Conservation (phyloP, 805 yeast species). For the Pichia thaimueangensis region DNA sequence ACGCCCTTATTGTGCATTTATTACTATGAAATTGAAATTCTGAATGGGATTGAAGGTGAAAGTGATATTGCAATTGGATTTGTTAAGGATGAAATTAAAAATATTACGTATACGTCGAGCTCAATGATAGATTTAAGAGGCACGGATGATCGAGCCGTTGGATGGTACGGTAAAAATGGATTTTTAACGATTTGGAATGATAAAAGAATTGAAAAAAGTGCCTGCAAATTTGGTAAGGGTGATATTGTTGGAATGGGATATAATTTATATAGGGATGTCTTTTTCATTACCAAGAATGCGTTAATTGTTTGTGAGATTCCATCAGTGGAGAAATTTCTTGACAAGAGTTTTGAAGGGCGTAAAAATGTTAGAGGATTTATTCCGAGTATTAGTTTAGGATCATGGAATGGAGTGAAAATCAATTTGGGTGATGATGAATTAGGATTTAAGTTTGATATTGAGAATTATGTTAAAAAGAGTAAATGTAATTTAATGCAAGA, state of each 20-base stretch:
- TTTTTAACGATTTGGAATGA: conserved; percentile 33
- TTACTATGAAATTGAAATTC: conserved; percentile 44
- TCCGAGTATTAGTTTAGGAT: conserved; percentile 44
- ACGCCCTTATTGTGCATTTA: conserved; percentile 36
- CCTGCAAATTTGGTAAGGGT: conserved; percentile 42
- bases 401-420: conserved; percentile 38
- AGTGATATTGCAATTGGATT: conserved; percentile 42
- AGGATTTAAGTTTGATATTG: conserved; percentile 44
- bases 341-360: conserved; percentile 6
- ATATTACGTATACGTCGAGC: not conserved
- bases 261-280: conserved; percentile 52
- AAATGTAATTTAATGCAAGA: conserved; percentile 26
- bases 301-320: conserved; percentile 46
- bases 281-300: conserved; percentile 83
- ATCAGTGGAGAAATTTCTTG: conserved; percentile 5
- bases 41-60: conserved; percentile 29
- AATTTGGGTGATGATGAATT: conserved; percentile 46
- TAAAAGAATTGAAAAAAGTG: conserved; percentile 32
- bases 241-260: conserved; percentile 84
- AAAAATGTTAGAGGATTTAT: conserved; percentile 7
- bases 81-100: conserved; percentile 25
- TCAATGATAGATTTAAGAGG: conserved; percentile 39
- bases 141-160: conserved; percentile 41
- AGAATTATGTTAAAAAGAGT: conserved; percentile 36
- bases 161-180: conserved; percentile 50